Evolutionary conservation across 2,329 filamentous ascomycete genomes (phyloP).

Genomic region (Stagonosporopsis cucurbitacearum): DNA sequence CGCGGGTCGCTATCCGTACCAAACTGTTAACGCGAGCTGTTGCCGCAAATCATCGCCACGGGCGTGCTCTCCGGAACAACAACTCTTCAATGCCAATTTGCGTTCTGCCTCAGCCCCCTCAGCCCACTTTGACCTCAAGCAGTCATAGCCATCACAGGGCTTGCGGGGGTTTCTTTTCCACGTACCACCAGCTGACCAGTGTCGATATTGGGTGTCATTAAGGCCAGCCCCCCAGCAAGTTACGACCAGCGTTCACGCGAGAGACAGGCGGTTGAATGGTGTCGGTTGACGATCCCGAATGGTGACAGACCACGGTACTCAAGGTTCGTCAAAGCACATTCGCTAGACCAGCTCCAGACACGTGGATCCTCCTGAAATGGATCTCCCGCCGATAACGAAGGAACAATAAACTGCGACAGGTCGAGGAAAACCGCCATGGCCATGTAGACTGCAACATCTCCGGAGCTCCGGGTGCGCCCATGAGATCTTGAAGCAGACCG

Average conservation of each 20-base stretch:
- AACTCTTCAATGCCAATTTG: background rate
- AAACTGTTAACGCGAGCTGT: background rate
- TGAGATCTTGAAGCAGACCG: background rate
- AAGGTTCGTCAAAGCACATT: too few relatives aligned
- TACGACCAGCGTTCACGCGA: background rate
- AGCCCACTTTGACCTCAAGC: background rate
- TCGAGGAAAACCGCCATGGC: background rate
- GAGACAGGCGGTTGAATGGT: background rate
- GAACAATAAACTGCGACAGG: background rate
- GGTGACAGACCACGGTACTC: background rate
- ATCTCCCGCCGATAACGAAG: background rate
- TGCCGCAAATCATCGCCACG: background rate
- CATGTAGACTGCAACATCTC: background rate
- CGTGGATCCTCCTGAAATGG: background rate
- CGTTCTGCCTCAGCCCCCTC: slow-evolving; percentile 2
- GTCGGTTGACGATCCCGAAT: background rate
- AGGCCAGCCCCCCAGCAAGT: background rate
- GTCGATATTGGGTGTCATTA: background rate
- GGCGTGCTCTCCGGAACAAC: slow-evolving; percentile 3
- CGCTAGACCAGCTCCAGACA: background rate
- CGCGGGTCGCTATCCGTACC: slow-evolving; percentile 1
- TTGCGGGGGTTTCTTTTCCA: background rate
- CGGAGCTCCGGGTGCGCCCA: background rate
- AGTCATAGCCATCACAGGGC: background rate
- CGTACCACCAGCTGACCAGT: background rate